phyloP scores from a whole-genome alignment of 2,329 filamentous ascomycete species.

The Alternaria hordeiaustralica region DNA sequence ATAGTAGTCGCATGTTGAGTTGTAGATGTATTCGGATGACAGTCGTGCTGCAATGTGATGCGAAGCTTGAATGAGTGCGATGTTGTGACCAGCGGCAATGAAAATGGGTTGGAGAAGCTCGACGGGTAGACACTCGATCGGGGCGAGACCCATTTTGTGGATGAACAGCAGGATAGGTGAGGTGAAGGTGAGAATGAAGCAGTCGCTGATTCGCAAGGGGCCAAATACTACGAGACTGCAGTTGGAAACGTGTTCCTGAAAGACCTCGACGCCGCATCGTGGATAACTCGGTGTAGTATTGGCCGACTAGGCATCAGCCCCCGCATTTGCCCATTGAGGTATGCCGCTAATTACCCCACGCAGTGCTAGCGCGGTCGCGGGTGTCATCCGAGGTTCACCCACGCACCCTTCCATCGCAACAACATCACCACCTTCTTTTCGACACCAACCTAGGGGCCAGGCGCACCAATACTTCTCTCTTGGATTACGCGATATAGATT shows the following conservation, averaged over 20 bases:
- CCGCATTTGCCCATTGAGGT: slow-evolving; percentile 2
- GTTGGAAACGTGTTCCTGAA: background rate
- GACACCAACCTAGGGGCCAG: background rate
- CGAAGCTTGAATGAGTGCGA: slow-evolving; percentile 51
- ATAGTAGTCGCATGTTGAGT: slow-evolving; percentile 31
- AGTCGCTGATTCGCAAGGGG: background rate
- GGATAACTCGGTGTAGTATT: background rate
- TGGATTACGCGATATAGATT: accelerated
- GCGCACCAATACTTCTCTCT: background rate
- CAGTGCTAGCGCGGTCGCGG: background rate
- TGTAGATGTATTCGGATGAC: slow-evolving; percentile 33
- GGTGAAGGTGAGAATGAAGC: background rate
- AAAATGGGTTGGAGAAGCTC: slow-evolving; percentile 63
- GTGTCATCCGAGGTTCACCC: background rate
- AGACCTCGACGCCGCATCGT: background rate
- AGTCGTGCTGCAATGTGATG: slow-evolving; percentile 45
- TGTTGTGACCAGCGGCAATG: slow-evolving; percentile 52
- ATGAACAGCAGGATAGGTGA: background rate
- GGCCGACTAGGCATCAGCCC: background rate
- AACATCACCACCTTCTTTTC: background rate
- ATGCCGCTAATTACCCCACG: slow-evolving; percentile 2
- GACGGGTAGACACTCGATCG: slow-evolving; percentile 56
- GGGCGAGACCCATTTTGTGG: slow-evolving; percentile 19
- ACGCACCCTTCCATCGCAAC: background rate
- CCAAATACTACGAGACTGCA: background rate